A percentile compares a stretch with the other conserved stretches of the same genome.
These are phyloP conservation scores for Ceratonia siliqua DNA, from an alignment of 306 rosid genomes.

Conservation along the genomic window DNA sequence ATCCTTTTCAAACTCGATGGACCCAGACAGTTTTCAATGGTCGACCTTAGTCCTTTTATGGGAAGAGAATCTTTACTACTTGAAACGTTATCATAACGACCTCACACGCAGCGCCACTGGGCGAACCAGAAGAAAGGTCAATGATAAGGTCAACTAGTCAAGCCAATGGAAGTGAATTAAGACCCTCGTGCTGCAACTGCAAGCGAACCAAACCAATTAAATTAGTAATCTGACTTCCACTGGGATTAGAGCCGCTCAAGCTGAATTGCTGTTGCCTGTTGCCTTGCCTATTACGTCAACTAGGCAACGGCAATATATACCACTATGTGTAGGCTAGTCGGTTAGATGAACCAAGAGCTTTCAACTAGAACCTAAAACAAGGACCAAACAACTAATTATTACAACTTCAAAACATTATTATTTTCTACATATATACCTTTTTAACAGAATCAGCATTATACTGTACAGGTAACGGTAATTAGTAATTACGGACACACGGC, in stretches of 20 bases:
- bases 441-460: background rate
- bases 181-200: no score
- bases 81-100: slow-evolving; percentile 25
- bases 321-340: no score
- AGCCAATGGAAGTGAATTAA: slow-evolving; percentile 12
- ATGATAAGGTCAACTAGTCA: slow-evolving; percentile 18
- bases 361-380: background rate
- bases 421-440: background rate
- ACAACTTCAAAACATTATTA: background rate
- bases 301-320: no score
- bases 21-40: slow-evolving; percentile 35
- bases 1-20: slow-evolving; percentile 35
- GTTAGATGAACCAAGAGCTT: background rate
- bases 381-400: background rate
- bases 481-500: background rate
- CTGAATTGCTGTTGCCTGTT: no score
- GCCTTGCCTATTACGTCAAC: no score
- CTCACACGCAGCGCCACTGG: slow-evolving; percentile 24
- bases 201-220: no score
- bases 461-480: slow-evolving; percentile 16
- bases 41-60: background rate
- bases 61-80: slow-evolving; percentile 41
- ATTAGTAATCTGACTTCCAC: background rate
- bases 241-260: background rate
- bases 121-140: background rate